phyloP scores from a whole-genome alignment of 768 basidiomycete genomes.

The Amanita thiersii region DNA sequence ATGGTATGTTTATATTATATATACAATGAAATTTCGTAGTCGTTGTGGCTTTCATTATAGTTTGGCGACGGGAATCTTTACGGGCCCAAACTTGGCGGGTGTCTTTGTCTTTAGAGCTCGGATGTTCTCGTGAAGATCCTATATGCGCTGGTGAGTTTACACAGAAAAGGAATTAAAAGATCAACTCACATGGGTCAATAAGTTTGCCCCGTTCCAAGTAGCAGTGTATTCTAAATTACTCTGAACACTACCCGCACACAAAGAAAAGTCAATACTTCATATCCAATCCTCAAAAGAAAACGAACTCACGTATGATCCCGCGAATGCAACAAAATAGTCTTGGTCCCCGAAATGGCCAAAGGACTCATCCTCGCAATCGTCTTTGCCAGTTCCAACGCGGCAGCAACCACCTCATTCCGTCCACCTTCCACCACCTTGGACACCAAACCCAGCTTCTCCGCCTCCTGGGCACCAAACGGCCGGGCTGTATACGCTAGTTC shows the following conservation, averaged over 20 bases:
- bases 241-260: conserved; percentile 2
- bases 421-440: conserved; percentile 66
- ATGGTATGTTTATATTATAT: too few species aligned
- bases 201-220: conserved; percentile 1
- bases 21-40: too few species aligned
- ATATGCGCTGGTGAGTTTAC: too few species aligned
- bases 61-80: too few species aligned
- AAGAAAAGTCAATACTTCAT: neutral
- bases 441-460: conserved; percentile 61
- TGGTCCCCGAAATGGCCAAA: conserved; percentile 68
- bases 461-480: conserved; percentile 62
- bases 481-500: conserved; percentile 76
- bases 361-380: conserved; percentile 72
- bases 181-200: conserved; percentile 7
- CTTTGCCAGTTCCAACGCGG: conserved; percentile 58
- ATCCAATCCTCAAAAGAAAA: neutral
- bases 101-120: too few species aligned
- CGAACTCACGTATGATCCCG: conserved; percentile 64
- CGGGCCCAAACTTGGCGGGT: too few species aligned
- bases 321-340: conserved; percentile 70
- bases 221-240: conserved; percentile 6
- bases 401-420: conserved; percentile 53
- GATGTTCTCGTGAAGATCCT: too few species aligned
- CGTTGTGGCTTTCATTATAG: too few species aligned
- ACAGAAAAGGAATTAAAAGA: neutral